phyloP scores from a whole-genome alignment of 345 rosid genomes.

The Passiflora organensis region DNA sequence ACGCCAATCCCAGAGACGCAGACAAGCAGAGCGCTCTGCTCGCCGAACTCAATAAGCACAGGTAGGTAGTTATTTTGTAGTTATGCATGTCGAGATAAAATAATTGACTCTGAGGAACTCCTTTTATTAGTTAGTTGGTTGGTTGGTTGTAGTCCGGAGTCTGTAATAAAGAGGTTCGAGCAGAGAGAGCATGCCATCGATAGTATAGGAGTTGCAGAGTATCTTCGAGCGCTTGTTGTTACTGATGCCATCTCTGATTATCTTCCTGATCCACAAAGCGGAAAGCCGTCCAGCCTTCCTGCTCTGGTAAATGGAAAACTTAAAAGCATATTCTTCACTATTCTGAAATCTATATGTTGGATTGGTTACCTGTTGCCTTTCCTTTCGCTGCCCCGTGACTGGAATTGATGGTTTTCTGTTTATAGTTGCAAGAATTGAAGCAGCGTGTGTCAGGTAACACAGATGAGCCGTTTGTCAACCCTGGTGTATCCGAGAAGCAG shows the following conservation, averaged over 20 bases:
- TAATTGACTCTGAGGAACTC: too few species aligned
- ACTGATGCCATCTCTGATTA: slow-evolving; percentile 80
- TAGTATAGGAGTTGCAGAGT: slow-evolving; percentile 85
- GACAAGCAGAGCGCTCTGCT: slow-evolving; percentile 62
- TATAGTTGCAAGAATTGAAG: slow-evolving; percentile 87
- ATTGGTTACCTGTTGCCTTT: too few species aligned
- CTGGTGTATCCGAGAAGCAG: slow-evolving; percentile 86
- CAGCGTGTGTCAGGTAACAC: slow-evolving; percentile 73
- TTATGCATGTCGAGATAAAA: too few species aligned
- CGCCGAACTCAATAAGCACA: slow-evolving; percentile 83
- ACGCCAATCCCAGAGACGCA: slow-evolving; percentile 72
- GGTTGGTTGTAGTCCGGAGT: slow-evolving; percentile 56
- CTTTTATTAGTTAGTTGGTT: not conserved
- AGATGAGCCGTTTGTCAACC: slow-evolving; percentile 68
- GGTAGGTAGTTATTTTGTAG: slow-evolving; percentile 23
- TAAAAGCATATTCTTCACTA: not conserved
- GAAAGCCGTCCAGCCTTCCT: slow-evolving; percentile 83
- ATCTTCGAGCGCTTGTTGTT: slow-evolving; percentile 77
- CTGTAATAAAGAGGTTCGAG: slow-evolving; percentile 84
- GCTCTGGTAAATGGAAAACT: slow-evolving; percentile 44
- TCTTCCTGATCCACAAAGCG: slow-evolving; percentile 85
- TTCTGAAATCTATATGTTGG: too few species aligned
- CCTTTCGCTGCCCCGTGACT: not conserved
- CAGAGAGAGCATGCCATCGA: slow-evolving; percentile 76
- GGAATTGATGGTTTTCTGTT: not conserved